phyloP scores from a whole-genome alignment of 202 grass and related monocot genomes.

The Hordeum pubiflorum region DNA sequence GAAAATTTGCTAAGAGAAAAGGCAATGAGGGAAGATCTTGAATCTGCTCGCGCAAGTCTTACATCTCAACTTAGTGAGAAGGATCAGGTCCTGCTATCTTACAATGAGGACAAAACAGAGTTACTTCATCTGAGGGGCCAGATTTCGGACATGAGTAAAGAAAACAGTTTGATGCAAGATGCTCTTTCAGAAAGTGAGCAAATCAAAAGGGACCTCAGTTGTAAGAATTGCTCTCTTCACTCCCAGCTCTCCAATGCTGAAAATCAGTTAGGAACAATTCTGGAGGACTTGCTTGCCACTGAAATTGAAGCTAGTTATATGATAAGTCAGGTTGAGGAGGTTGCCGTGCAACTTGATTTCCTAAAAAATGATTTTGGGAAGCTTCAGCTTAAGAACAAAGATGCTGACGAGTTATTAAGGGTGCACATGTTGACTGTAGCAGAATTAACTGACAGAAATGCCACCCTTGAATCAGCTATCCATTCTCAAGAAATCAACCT shows the following conservation, averaged over 20 bases:
- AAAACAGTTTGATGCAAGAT: conserved; percentile 64
- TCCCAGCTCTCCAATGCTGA: conserved; percentile 45
- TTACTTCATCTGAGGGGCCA: conserved; percentile 40
- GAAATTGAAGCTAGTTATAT: conserved; percentile 68
- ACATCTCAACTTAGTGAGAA: conserved; percentile 60
- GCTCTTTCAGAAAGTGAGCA: conserved; percentile 52
- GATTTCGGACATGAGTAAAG: conserved; percentile 48
- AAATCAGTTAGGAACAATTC: conserved; percentile 47
- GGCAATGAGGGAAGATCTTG: conserved; percentile 53
- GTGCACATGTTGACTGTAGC: conserved; percentile 33
- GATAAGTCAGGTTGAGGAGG: conserved; percentile 49
- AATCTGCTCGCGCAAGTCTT: conserved; percentile 55
- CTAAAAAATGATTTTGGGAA: conserved; percentile 51
- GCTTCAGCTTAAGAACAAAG: conserved; percentile 35
- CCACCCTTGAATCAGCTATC: conserved; percentile 33
- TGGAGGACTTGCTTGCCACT: conserved; percentile 50
- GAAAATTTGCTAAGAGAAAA: conserved; percentile 58
- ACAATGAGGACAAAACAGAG: conserved; percentile 63
- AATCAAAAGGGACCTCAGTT: conserved; percentile 39
- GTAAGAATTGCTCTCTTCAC: conserved; percentile 33
- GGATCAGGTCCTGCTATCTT: conserved; percentile 55
- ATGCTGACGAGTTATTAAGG: conserved; percentile 29
- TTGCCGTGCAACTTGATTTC: conserved; percentile 35
- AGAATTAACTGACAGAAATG: conserved; percentile 52
- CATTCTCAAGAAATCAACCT: conserved; percentile 39